Percentiles rank a stretch among this genome's conserved stretches.
phyloP scores from a whole-genome alignment of 495 filamentous ascomycete species.

The Lineolata rhizophorae region DNA sequence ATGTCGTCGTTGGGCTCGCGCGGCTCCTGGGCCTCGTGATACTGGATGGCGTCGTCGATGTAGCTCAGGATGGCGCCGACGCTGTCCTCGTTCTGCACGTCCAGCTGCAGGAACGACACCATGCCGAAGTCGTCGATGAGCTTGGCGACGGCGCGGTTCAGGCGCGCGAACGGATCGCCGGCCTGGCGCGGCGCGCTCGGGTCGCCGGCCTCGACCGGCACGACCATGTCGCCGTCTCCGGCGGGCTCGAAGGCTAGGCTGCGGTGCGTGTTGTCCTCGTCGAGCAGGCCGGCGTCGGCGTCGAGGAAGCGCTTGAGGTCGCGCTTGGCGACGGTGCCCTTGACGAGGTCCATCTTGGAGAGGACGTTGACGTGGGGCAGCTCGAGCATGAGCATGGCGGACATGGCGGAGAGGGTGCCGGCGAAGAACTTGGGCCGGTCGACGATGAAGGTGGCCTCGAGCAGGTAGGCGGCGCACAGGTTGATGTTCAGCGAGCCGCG shows the following conservation, averaged over 20 bases:
- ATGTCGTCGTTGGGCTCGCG: constrained; percentile 68
- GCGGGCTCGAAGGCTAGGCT: constrained; percentile 14
- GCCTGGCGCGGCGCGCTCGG: constrained; percentile 37
- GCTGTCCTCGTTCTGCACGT: constrained; percentile 85
- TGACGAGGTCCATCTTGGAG: constrained; percentile 91
- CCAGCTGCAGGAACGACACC: constrained; percentile 80
- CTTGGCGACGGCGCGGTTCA: constrained; percentile 70
- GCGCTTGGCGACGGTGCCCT: constrained; percentile 55
- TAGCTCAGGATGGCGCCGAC: constrained; percentile 80
- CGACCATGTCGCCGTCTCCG: constrained; percentile 14
- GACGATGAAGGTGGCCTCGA: constrained; percentile 85
- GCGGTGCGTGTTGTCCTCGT: constrained; percentile 34
- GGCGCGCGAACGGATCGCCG: constrained; percentile 49
- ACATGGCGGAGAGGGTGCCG: constrained; percentile 88
- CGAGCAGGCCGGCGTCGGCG: constrained; percentile 54
- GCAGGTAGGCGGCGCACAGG: constrained; percentile 84
- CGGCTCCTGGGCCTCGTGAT: constrained; percentile 88
- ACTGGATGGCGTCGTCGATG: constrained; percentile 92
- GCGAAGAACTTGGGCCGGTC: constrained; percentile 95
- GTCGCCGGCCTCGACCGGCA: constrained; percentile 24
- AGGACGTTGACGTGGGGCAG: constrained; percentile 87
- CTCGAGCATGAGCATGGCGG: constrained; percentile 94
- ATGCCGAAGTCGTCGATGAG: constrained; percentile 94
- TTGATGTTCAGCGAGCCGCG: constrained; percentile 70
- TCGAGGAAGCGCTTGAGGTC: constrained; percentile 75